These are phyloP conservation scores for Deuterostichococcus epilithicus DNA, from an alignment of 139 green algal genomes.

Conservation along the genomic window DNA sequence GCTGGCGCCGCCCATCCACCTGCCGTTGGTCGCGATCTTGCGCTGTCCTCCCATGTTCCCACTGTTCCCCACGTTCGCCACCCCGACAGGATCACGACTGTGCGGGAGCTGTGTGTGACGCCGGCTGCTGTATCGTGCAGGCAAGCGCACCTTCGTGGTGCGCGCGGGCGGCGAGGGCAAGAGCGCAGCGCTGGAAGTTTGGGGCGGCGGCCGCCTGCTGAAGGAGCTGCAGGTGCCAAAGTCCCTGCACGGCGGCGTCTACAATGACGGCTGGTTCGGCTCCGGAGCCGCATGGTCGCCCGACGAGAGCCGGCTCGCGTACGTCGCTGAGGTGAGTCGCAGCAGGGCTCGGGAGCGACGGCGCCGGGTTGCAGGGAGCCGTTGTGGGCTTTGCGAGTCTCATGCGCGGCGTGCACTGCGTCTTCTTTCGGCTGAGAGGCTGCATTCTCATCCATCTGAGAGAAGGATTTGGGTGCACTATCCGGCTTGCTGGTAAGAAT, in stretches of 20 bases:
- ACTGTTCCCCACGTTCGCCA: too few species aligned
- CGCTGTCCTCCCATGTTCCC: too few species aligned
- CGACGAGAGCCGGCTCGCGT: conserved; percentile 67
- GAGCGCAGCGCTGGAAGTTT: conserved; percentile 56
- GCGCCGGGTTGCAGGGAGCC: neutral
- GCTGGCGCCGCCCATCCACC: too few species aligned
- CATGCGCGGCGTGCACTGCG: too few species aligned
- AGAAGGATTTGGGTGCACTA: neutral
- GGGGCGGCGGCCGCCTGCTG: conserved; percentile 49
- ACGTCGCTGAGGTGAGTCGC: conserved; percentile 70
- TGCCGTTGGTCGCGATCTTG: too few species aligned
- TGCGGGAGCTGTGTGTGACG: too few species aligned
- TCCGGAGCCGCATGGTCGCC: conserved; percentile 67
- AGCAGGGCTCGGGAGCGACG: neutral
- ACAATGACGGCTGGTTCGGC: conserved; percentile 81
- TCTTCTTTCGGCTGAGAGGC: neutral
- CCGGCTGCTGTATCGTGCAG: neutral
- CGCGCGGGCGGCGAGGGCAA: conserved; percentile 13
- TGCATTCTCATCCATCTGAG: neutral
- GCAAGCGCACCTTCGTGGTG: conserved; percentile 22
- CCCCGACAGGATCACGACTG: too few species aligned
- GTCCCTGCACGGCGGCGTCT: conserved; percentile 68
- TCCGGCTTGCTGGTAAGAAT: neutral
- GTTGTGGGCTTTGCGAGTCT: neutral
- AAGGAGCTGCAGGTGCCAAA: conserved; percentile 61